Conservation (phyloP, 176 grass and related monocot species). For the Cenchrus americanus region DNA sequence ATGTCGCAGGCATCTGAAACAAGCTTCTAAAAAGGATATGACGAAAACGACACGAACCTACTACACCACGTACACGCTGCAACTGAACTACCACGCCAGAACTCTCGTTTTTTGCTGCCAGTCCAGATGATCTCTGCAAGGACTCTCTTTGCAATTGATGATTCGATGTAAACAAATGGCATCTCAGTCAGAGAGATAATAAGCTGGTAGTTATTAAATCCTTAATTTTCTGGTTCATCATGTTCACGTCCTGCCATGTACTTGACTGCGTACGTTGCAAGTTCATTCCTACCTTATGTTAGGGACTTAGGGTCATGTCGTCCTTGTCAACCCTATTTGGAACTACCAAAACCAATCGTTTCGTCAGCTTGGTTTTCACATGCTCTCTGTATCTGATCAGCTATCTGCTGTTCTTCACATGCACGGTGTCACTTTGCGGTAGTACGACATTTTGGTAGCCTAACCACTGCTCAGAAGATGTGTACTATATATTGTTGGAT, state of each 20-base stretch:
- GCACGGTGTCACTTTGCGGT: background rate
- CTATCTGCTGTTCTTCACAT: conserved; percentile 4
- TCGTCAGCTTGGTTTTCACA: background rate
- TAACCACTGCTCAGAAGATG: conserved; percentile 8
- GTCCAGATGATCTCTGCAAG: background rate
- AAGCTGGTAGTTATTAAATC: background rate
- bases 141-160: background rate
- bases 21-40: background rate
- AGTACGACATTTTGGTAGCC: conserved; percentile 16
- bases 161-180: background rate
- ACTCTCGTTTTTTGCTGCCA: too few relatives aligned
- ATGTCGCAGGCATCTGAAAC: background rate
- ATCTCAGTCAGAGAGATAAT: background rate
- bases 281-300: background rate
- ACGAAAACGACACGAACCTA: conserved; percentile 42
- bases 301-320: background rate
- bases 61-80: background rate
- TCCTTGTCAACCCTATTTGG: conserved; percentile 6
- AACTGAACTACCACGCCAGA: conserved; percentile 15
- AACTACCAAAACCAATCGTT: conserved; percentile 29
- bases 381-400: background rate
- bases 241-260: background rate
- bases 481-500: background rate
- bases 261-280: background rate
- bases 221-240: background rate